Evolutionary conservation across 148 eudicot species (phyloP), one percentile per base, ranked within the genome.

Genomic region (Euryodendron excelsum): DNA sequence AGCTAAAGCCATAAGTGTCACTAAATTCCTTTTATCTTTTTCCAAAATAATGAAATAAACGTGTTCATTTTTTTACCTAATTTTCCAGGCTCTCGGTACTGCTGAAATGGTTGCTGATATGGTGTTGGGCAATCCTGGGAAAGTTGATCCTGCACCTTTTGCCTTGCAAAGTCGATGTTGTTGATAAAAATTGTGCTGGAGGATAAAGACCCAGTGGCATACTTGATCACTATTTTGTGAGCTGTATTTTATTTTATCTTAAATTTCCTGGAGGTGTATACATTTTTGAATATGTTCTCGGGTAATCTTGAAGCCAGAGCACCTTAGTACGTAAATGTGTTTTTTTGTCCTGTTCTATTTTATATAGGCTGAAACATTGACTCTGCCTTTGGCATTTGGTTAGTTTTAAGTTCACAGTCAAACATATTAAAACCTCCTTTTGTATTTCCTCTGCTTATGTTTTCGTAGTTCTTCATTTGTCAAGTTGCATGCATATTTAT

Each of bases 91-190:
- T 81, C 79, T 84, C 55, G 97, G 96, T 77, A 95, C 98, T 69
- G 97, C 96, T 55, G 98, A 95, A 83, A 79, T 95, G 94, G 84
- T 95, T 33, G 89, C 80, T 28, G 90, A 90, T 86, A 87, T 90
- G 97, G 88, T 95, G 63, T 60, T 95, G 86, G 96, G 84, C 61
- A 87, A 83, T 66, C 89, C 92, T 61, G 72, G 76, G 28, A 85
- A 87, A 83, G 89, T 95, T 77, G 87, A 93, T 82, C 73, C 69
- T 64, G 59, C 74, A 62, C 94, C 97, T 69, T 95, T 84, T 82
- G 81, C 89, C 23, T 50, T 89, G 81, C 80, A 86, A 84, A 85
- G 87, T 30, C 89, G 85, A 62, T 81, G 88, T 23, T 77, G 83
- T 69, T 61, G 48, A 39, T 30, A 30, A 60, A 31, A 34, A 52